Base-by-base conservation (phyloP, 2,329 filamentous ascomycete species). In the Elsinoe australis region DNA sequence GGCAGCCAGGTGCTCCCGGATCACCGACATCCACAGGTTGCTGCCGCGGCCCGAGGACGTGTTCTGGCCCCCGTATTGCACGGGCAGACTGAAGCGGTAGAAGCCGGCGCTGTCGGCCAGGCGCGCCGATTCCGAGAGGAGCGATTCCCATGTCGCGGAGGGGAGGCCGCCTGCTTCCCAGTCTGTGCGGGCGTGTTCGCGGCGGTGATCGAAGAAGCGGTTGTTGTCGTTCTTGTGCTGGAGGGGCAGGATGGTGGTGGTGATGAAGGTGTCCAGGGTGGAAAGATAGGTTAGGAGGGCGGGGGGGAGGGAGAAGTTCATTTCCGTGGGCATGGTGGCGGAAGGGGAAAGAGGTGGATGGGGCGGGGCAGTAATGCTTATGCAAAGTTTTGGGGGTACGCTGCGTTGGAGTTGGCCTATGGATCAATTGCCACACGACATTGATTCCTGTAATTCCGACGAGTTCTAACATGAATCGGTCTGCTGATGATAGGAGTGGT, bases 191-290 rank as follows among this genome's bases (percentile, higher is more conserved):
- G 75, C 67, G 56, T 80, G 71, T 55, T 82, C 78, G 53, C 78
- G 74, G 14, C 78, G 72, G 61, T 82, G 74, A 60, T 82, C 78
- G 63, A 82, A 82, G 71, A 82, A 82, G 50, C 77, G 73, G 48
- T 77, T 68, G 58, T 82, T 82, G 59, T 80, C 75, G 56, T 76
- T 62, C 18, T 65, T 62, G 52, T 72, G 62, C 59, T 82, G 75
- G 1, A 80, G 64, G 1, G 76, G 76, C 0, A 64, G 61, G 54
- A 79, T 80, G 41, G 71, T 69, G 10, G 61, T 57, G 2, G 71
- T 64, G 54, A 82, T 79, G 63, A 80, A 80, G n/a, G 58, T 57
- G 61, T 80, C 76, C 9, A 81, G 64, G n/a, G 65, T 60, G 21
- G 59, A 50, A 22, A 80, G 61, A 56, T 75, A 74, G 5, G 64